These are phyloP conservation scores for Xylaria longipes DNA, from an alignment of 495 filamentous ascomycete species.

Conservation along the genomic window DNA sequence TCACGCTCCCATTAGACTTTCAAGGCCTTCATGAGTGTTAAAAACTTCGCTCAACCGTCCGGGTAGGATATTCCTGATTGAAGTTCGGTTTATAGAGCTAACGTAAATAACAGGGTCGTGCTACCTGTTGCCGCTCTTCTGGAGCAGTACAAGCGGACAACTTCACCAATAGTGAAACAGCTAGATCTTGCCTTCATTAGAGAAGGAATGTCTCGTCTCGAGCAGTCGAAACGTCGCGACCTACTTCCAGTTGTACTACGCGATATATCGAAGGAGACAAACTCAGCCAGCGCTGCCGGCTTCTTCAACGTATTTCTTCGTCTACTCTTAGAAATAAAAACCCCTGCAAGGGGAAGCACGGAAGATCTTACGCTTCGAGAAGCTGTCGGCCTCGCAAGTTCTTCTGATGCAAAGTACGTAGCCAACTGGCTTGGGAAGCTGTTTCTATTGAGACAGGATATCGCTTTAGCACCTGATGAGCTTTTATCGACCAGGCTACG, in stretches of 20 bases:
- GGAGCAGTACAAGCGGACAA: conserved; percentile 84
- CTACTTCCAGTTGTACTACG: conserved; percentile 75
- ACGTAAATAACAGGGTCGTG: conserved; percentile 61
- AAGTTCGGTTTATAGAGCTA: conserved; percentile 25
- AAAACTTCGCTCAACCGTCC: conserved; percentile 50
- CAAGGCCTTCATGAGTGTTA: conserved; percentile 44
- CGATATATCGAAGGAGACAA: conserved; percentile 72
- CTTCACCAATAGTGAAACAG: conserved; percentile 76
- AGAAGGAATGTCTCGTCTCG: conserved; percentile 78
- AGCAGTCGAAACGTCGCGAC: conserved; percentile 53
- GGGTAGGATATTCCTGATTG: conserved; percentile 40
- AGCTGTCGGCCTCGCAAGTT: conserved; percentile 65
- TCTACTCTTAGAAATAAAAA: conserved; percentile 70
- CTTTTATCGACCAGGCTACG: conserved; percentile 37
- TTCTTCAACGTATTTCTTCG: conserved; percentile 87
- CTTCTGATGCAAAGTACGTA: conserved; percentile 74
- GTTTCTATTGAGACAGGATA: conserved; percentile 66
- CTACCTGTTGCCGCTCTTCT: conserved; percentile 83
- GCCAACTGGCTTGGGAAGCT: conserved; percentile 81
- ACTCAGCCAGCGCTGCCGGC: conserved; percentile 66
- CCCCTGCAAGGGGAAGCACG: conserved; percentile 76
- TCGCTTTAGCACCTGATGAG: conserved; percentile 39
- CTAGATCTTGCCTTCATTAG: conserved; percentile 91
- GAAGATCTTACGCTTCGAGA: conserved; percentile 75
- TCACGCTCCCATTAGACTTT: conserved; percentile 34